Base-by-base conservation (phyloP, 768 basidiomycete genomes). In the Termitomyces sp. region DNA sequence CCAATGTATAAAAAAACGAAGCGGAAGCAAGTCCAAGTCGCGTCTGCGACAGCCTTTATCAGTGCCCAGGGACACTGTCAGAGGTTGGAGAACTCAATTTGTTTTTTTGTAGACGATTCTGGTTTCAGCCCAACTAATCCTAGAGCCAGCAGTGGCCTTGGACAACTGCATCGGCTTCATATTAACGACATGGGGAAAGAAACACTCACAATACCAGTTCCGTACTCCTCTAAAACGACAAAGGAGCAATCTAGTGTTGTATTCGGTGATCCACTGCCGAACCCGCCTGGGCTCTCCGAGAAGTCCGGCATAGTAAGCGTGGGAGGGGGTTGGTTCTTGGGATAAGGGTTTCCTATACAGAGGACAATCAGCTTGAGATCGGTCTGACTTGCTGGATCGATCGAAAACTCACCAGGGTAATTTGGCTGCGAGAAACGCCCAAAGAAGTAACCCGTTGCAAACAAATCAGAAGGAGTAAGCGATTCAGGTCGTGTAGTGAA, bases 231-330 rank as follows among this genome's bases (percentile, higher is more conserved):
- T 42, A 79, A 56, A 14, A 79, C 75, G 14, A 66, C 66, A 8
- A 80, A 56, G 49, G 71, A 69, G 57, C 75, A 69, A 5, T 68
- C 64, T 62, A 59, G 78, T 67, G 54, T 59, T 67, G n/a, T 27
- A 64, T 71, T 14, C 56, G 27, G 32, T 59, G 55, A 21, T 76
- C 76, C 17, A 59, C 44, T 16, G 10, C 74, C 77, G 41, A 71
- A 80, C 3, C 77, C 78, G 17, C 71, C 75, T 14, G 69, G 72
- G 14, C 67, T 59, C 51, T 68, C 66, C 2, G 76, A 70, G 59
- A 82, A 78, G 68, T 80, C 68, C 14, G 80, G 80, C 78, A 80
- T 79, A 16, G 65, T 70, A 23, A 79, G 68, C 41, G 71, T 59
- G 0, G 70, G 40, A 4, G 79, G 79, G 5, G 74, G 63, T 19